Conservation (phyloP, 31 red algal genomes). For the Endocladia muricata region DNA sequence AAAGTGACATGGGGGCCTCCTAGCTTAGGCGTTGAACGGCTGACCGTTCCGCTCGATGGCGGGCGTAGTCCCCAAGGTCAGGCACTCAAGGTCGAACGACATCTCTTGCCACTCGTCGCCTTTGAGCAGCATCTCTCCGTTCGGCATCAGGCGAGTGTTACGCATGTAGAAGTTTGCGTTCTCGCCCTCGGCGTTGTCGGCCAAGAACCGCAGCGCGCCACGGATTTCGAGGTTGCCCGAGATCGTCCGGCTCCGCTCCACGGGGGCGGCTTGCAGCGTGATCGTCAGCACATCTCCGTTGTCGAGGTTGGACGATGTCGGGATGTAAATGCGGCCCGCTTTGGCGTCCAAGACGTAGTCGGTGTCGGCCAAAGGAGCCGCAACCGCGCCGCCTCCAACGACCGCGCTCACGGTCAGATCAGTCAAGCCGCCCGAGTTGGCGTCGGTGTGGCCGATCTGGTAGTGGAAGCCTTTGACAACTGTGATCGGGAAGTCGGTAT, state of each 20-base stretch:
- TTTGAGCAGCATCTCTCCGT: neutral
- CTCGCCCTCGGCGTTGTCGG: neutral
- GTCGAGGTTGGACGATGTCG: neutral
- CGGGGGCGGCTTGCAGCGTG: neutral
- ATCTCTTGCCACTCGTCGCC: neutral
- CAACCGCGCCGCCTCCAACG: no score
- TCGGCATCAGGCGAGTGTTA: neutral
- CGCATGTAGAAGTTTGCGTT: neutral
- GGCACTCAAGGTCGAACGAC: neutral
- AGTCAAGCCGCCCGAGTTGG: neutral
- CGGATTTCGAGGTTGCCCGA: neutral
- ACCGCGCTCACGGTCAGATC: neutral
- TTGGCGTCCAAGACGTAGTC: neutral
- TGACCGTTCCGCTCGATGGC: no score
- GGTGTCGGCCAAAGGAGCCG: neutral
- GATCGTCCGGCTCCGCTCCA: neutral
- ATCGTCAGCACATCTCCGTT: neutral
- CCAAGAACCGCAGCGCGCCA: neutral
- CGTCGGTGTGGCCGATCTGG: neutral
- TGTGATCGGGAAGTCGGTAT: neutral
- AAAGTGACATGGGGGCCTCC: no score
- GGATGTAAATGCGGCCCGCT: neutral
- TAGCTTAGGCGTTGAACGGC: no score
- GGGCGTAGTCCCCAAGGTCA: no score
- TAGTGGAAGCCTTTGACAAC: neutral